Conservation (phyloP, 2,329 filamentous ascomycete genomes). For the Exophiala spinifera region DNA sequence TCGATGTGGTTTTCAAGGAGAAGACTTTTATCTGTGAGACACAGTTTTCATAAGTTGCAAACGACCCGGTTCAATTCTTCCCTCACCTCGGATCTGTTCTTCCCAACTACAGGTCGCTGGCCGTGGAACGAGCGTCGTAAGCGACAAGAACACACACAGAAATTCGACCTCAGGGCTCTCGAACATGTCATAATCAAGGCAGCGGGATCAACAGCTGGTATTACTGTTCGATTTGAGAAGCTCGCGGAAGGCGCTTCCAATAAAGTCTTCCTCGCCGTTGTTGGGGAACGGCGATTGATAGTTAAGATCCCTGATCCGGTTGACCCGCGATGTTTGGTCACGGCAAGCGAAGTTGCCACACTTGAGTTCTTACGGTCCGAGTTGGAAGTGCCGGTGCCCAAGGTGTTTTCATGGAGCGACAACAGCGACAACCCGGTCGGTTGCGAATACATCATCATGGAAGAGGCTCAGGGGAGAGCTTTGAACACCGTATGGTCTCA, state of each 20-base stretch:
- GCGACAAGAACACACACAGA: slow-evolving; percentile 3
- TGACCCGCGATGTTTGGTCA: slow-evolving; percentile 19
- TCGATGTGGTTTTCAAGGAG: no score
- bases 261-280: slow-evolving; percentile 29
- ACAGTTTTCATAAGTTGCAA: background rate
- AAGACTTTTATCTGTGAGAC: no score
- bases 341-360: slow-evolving; percentile 41
- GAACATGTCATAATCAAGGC: slow-evolving; percentile 3
- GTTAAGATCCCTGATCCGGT: slow-evolving; percentile 26
- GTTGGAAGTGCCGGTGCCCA: slow-evolving; percentile 36
- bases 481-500: slow-evolving; percentile 36
- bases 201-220: background rate
- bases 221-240: slow-evolving; percentile 20
- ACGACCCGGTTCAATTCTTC: background rate
- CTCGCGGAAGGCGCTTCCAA: slow-evolving; percentile 34
- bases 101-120: slow-evolving; percentile 5
- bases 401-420: slow-evolving; percentile 36
- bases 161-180: slow-evolving; percentile 7
- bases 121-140: slow-evolving; percentile 5
- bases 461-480: slow-evolving; percentile 34
- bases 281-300: slow-evolving; percentile 22
- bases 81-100: background rate
- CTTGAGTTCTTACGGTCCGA: slow-evolving; percentile 35
- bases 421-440: slow-evolving; percentile 38
- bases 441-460: slow-evolving; percentile 41